Evolutionary conservation across 805 yeast genomes (phyloP).

Genomic region (Saccharomycopsis microspora): DNA sequence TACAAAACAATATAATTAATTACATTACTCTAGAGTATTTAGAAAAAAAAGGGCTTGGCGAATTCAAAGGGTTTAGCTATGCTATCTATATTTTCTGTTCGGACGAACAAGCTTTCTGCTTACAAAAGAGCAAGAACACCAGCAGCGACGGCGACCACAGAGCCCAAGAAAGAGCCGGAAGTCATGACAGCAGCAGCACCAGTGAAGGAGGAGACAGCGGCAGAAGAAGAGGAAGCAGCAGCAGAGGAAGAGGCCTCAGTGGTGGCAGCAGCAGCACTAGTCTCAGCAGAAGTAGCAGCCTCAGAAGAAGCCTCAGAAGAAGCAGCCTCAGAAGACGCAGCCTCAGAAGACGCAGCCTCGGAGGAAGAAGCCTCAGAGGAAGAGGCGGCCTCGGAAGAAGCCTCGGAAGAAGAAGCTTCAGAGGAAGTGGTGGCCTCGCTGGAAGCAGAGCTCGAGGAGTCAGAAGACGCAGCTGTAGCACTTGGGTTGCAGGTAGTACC

Average conservation of each 20-base stretch:
- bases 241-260: conserved; percentile 12
- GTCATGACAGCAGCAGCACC: conserved; percentile 11
- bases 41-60: too few species aligned
- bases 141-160: conserved; percentile 1
- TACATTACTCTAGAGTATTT: too few species aligned
- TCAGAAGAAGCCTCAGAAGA: conserved; percentile 12
- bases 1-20: too few species aligned
- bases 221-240: conserved; percentile 13
- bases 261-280: conserved; percentile 8
- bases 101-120: too few species aligned
- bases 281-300: conserved; percentile 2
- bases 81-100: too few species aligned
- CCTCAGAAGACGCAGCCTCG: conserved; percentile 1
- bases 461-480: conserved; percentile 10
- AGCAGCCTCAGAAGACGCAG: conserved; percentile 3
- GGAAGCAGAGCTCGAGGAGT: not conserved
- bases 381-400: conserved; percentile 6
- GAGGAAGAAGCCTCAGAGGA: not conserved
- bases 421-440: conserved; percentile 5
- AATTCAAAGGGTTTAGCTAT: too few species aligned
- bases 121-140: not conserved
- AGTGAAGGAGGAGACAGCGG: conserved; percentile 11
- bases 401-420: conserved; percentile 2
- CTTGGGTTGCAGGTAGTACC: conserved; percentile 23
- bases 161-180: conserved; percentile 9